Conservation (phyloP, 176 grass and related monocot species). For the Paspalum vaginatum region DNA sequence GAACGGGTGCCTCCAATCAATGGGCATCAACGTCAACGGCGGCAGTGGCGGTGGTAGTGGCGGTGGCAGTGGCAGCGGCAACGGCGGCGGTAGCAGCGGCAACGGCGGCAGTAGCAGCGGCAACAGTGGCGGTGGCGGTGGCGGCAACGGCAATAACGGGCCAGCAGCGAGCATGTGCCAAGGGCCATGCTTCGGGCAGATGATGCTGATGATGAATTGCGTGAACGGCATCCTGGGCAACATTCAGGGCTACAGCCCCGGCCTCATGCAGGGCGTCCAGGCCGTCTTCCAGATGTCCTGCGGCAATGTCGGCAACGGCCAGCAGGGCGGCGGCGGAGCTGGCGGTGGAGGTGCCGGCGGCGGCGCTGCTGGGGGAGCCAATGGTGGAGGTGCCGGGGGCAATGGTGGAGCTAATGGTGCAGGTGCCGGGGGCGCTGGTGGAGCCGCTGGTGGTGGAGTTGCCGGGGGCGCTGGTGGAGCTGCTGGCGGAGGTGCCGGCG, state of each 20-base stretch:
- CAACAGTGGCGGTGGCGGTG: neutral
- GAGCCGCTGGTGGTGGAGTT: neutral
- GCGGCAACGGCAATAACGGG: neutral
- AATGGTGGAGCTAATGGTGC: neutral
- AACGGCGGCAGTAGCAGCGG: neutral
- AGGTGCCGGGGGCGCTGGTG: neutral
- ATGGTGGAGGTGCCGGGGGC: neutral
- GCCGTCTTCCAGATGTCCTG: constrained; percentile 79
- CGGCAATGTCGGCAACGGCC: constrained; percentile 30
- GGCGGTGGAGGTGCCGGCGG: neutral
- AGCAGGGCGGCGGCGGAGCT: neutral
- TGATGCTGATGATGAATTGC: constrained; percentile 74
- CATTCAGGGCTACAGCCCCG: constrained; percentile 67
- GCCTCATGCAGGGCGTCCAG: constrained; percentile 87
- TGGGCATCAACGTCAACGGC: constrained; percentile 61
- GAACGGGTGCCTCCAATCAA: constrained; percentile 60
- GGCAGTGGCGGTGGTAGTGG: too few relatives aligned
- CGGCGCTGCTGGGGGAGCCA: neutral
- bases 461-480: neutral
- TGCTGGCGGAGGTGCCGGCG: neutral
- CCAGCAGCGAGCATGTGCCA: constrained; percentile 55
- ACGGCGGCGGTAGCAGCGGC: neutral
- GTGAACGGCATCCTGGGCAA: constrained; percentile 67
- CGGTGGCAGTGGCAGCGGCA: rapidly evolving
- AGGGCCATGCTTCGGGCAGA: constrained; percentile 66